phyloP scores from a whole-genome alignment of 768 basidiomycete genomes.

The Calocybe gangraenosa region DNA sequence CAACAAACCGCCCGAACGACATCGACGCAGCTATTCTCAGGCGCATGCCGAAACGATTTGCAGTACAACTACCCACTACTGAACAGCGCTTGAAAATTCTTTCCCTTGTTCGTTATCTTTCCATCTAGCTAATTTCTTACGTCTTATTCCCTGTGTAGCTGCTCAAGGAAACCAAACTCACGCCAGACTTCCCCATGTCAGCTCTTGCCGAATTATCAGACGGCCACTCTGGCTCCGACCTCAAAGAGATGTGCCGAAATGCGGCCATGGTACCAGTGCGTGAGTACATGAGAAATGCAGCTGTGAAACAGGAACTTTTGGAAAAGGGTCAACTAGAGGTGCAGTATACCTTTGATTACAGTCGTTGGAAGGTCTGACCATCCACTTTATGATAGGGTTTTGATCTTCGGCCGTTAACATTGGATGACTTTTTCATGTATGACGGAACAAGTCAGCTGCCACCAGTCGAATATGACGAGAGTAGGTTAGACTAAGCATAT shows the following conservation, averaged over 20 bases:
- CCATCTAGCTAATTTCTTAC: not conserved
- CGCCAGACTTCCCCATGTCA: slow-evolving; percentile 55
- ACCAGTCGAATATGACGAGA: slow-evolving; percentile 17
- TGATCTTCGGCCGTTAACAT: slow-evolving; percentile 63
- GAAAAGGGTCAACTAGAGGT: slow-evolving; percentile 50
- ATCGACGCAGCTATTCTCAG: slow-evolving; percentile 82
- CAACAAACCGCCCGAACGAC: slow-evolving; percentile 93
- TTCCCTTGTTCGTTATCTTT: slow-evolving; percentile 47
- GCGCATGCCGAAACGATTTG: slow-evolving; percentile 99
- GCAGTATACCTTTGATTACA: slow-evolving; percentile 3
- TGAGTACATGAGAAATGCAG: slow-evolving; percentile 64
- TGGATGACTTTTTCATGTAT: slow-evolving; percentile 63
- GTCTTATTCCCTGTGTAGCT: slow-evolving; percentile 48
- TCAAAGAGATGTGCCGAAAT: slow-evolving; percentile 88
- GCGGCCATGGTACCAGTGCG: slow-evolving; percentile 93
- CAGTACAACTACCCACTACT: slow-evolving; percentile 72
- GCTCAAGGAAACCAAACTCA: slow-evolving; percentile 72
- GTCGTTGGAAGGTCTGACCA: not conserved
- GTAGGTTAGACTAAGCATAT: slow-evolving; percentile 16
- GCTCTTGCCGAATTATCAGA: slow-evolving; percentile 64
- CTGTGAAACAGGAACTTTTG: slow-evolving; percentile 35
- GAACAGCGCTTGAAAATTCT: slow-evolving; percentile 86
- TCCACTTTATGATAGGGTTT: slow-evolving; percentile 56
- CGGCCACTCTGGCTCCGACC: slow-evolving; percentile 84
- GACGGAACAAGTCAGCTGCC: slow-evolving; percentile 37